Percentiles rank a stretch among this genome's conserved stretches.
phyloP scores from a whole-genome alignment of 495 filamentous ascomycete species.

The Talaromyces proteolyticus region DNA sequence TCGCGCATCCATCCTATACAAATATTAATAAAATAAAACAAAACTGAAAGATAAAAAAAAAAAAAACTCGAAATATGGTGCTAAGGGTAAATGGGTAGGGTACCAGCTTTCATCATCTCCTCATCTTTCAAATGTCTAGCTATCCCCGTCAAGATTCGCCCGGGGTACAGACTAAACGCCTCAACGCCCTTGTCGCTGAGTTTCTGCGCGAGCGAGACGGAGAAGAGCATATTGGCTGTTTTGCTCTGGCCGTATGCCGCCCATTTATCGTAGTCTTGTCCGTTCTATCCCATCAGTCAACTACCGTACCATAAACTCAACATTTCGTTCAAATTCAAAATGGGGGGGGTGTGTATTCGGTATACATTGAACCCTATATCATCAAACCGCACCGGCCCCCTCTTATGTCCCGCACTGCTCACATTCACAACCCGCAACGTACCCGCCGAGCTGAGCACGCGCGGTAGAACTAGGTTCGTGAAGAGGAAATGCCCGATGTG shows the following conservation, averaged over 20 bases:
- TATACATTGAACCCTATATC: too few relatives aligned
- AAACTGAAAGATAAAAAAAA: neutral
- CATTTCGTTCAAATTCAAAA: too few relatives aligned
- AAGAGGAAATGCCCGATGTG: conserved; percentile 55
- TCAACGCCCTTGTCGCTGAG: neutral
- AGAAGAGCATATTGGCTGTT: conserved; percentile 43
- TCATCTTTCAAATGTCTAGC: neutral
- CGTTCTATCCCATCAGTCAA: conserved; percentile 27
- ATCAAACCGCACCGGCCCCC: conserved; percentile 37
- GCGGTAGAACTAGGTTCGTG: conserved; percentile 49
- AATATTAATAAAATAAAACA: neutral
- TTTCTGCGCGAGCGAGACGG: conserved; percentile 29
- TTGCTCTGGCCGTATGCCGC: conserved; percentile 52
- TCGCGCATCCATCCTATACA: neutral
- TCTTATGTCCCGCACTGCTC: conserved; percentile 29
- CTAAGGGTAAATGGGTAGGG: too few relatives aligned
- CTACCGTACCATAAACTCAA: too few relatives aligned
- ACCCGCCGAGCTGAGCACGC: conserved; percentile 24
- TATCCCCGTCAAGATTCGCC: conserved; percentile 1
- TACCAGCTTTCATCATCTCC: neutral
- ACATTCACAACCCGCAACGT: conserved; percentile 20
- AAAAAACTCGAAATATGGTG: neutral
- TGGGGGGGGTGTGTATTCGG: too few relatives aligned
- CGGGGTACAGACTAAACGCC: conserved; percentile 9
- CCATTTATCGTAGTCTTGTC: conserved; percentile 43